Evolutionary conservation across 306 rosid species (phyloP), one percentile per base, ranked within the genome.

Genomic region (Gastrolobium bilobum): DNA sequence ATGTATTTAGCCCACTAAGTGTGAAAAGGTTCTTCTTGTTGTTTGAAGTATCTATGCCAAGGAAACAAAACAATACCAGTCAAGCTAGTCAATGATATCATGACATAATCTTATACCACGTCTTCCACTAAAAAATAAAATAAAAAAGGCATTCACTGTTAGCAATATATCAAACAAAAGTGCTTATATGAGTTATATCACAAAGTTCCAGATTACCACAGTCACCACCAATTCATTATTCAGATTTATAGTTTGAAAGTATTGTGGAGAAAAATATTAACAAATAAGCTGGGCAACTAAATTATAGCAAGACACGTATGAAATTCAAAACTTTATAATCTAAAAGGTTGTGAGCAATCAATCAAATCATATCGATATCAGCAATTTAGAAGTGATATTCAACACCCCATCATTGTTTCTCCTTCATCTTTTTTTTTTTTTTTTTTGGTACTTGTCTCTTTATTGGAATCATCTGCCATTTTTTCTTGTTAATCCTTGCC

Each of bases 261-360:
- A 43, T 10, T 58, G 4, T 31, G 14, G 48, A 34, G 37, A 46
- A 57, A 57, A 20, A 20, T 20, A 20, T 31, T 31, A 33, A 67
- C 10, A 44, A 58, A 68, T 74, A 75, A 33, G n/a, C 4, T 35
- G 10, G 70, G 42, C 33, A 78, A 40, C 52, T 46, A 46, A 68
- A 63, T 54, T 39, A 57, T 34, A n/a, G 75, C 47, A 66, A 66
- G 74, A 67, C 14, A 53, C 54, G 0, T 34, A 29, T 14, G 8
- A 60, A 51, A 62, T 3, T 52, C 9, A 2, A 54, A 63, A 30
- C 15, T 10, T 52, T 2, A 46, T 58, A 71, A 6, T 35, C 33
- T 58, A 68, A 29, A 60, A 70, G 59, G 8, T 30, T 20, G 70
- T 70, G 5, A 42, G 42, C 39, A 52, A 72, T 53, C 35, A 80